phyloP scores from a whole-genome alignment of 441 rosid species.

The Arabidopsis hybrid region DNA sequence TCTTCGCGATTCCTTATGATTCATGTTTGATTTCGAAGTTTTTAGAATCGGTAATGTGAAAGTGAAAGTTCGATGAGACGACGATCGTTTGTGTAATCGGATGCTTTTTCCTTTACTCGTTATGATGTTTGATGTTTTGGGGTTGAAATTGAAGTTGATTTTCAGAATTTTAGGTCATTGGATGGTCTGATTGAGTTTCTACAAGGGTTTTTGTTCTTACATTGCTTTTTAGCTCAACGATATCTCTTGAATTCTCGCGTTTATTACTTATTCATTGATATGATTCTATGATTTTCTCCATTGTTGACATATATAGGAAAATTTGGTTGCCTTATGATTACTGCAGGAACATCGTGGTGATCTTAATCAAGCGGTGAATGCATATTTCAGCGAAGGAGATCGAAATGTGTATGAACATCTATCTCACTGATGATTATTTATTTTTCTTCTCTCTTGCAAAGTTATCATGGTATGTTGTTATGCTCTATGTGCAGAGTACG shows the following conservation, averaged over 20 bases:
- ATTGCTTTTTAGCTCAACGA: slow-evolving; percentile 39
- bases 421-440: slow-evolving; percentile 14
- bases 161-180: slow-evolving; percentile 6
- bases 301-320: background rate
- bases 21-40: background rate
- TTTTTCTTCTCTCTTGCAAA: background rate
- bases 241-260: slow-evolving; percentile 16
- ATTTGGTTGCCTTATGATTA: background rate
- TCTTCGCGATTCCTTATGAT: background rate
- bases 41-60: slow-evolving; percentile 20
- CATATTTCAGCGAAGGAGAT: slow-evolving; percentile 89
- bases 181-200: slow-evolving; percentile 24
- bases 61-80: slow-evolving; percentile 6
- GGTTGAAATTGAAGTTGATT: slow-evolving; percentile 20
- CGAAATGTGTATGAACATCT: slow-evolving; percentile 57
- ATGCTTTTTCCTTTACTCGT: background rate
- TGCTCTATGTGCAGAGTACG: slow-evolving; percentile 47
- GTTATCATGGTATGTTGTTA: background rate
- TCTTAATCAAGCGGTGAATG: slow-evolving; percentile 94
- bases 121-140: background rate
- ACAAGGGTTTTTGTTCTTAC: slow-evolving; percentile 41
- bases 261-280: slow-evolving; percentile 1
- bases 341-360: slow-evolving; percentile 86
- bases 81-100: slow-evolving; percentile 20
- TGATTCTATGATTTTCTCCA: background rate